phyloP scores from a whole-genome alignment of 176 grass and related monocot genomes.

The Triticum urartu region DNA sequence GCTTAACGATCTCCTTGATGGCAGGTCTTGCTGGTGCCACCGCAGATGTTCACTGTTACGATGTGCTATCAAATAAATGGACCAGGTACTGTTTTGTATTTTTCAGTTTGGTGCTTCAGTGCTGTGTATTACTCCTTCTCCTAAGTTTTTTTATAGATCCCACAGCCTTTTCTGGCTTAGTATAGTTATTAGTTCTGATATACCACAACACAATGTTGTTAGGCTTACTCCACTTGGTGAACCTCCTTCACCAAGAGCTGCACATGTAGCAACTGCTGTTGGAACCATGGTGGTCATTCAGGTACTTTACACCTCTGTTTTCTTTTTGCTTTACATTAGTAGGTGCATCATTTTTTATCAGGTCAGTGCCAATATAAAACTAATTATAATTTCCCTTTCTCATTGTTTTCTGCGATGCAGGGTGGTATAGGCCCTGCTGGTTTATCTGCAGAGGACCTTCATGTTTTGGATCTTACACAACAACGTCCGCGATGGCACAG shows the following conservation, averaged over 20 bases:
- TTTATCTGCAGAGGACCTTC: conserved; percentile 97
- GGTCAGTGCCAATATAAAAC: neutral
- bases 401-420: conserved; percentile 39
- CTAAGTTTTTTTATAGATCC: neutral
- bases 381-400: conserved; percentile 7
- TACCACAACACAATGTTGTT: conserved; percentile 17
- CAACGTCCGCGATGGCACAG: conserved; percentile 94
- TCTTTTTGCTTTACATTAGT: neutral
- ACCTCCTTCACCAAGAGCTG: conserved; percentile 96
- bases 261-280: conserved; percentile 95
- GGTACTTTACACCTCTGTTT: conserved; percentile 33
- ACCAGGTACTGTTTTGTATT: conserved; percentile 58
- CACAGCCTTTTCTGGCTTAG: neutral
- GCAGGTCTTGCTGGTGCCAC: conserved; percentile 94
- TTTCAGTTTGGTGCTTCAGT: conserved; percentile 1
- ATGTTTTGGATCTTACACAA: conserved; percentile 93
- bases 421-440: conserved; percentile 97
- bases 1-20: conserved; percentile 35
- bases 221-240: conserved; percentile 94
- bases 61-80: conserved; percentile 91
- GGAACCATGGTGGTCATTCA: conserved; percentile 99
- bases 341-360: neutral
- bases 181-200: conserved; percentile 16
- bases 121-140: neutral
- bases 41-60: conserved; percentile 90